Percentiles rank a stretch among this genome's conserved stretches.
Conservation (phyloP, 441 rosid genomes). For the Syzygium syzygioides region DNA sequence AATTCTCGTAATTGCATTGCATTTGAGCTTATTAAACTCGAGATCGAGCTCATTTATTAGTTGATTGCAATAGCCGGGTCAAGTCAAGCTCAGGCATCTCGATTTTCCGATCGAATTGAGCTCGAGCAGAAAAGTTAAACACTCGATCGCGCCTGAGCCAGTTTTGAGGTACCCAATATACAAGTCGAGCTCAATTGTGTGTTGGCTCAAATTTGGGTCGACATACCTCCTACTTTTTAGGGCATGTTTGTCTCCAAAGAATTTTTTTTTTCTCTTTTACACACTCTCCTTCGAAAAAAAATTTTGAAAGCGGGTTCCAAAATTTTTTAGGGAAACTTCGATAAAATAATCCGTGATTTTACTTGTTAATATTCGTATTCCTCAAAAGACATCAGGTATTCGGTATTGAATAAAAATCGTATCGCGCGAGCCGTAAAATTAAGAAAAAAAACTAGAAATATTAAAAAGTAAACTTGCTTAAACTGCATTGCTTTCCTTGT, state of each 20-base stretch:
- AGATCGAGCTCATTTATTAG: neutral
- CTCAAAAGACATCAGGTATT: neutral
- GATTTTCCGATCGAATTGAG: neutral
- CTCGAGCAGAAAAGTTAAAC: neutral
- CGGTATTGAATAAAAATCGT: neutral
- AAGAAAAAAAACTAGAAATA: neutral
- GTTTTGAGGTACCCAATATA: neutral
- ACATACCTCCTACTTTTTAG: neutral
- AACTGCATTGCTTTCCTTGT: neutral
- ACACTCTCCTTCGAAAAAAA: neutral
- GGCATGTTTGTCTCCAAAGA: neutral
- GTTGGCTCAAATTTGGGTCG: neutral
- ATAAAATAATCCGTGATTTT: neutral
- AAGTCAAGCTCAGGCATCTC: neutral
- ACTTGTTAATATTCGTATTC: neutral
- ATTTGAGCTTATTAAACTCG: neutral
- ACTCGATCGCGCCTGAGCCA: neutral
- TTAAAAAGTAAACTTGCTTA: neutral
- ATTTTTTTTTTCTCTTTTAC: neutral
- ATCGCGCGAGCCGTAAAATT: neutral
- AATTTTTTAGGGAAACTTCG: neutral
- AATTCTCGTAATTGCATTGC: neutral
- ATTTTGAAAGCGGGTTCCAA: accelerated
- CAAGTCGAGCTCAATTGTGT: neutral
- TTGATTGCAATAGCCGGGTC: neutral